These are phyloP conservation scores for Zymoseptoria brevis DNA, from an alignment of 2,329 filamentous ascomycete species.

Conservation along the genomic window DNA sequence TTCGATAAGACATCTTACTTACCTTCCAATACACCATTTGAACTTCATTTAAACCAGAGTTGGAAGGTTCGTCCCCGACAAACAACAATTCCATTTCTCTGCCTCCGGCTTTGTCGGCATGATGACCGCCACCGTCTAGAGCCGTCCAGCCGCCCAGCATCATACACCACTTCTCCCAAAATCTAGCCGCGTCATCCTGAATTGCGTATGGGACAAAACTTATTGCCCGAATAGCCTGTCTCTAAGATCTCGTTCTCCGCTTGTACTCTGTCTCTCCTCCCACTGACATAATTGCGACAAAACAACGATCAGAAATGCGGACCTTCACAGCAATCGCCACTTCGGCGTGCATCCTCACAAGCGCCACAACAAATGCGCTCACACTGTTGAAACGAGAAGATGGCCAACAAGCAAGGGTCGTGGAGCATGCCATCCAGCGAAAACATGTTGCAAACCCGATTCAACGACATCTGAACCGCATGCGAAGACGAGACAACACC, in stretches of 20 bases:
- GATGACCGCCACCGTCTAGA: not conserved
- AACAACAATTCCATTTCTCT: not conserved
- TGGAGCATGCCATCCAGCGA: slow-evolving; percentile 45
- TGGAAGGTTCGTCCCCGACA: not conserved
- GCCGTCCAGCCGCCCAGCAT: not conserved
- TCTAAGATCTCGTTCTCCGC: not conserved
- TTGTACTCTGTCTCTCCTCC: not conserved
- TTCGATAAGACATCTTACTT: not conserved
- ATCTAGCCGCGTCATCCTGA: slow-evolving; percentile 6
- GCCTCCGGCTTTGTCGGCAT: not conserved
- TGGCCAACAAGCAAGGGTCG: slow-evolving; percentile 35
- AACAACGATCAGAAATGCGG: slow-evolving; percentile 13
- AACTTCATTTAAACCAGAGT: not conserved
- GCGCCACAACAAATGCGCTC: slow-evolving; percentile 17
- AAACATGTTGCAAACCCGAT: slow-evolving; percentile 40
- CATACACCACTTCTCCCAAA: not conserved
- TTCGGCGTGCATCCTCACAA: slow-evolving; percentile 19
- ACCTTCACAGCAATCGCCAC: slow-evolving; percentile 20
- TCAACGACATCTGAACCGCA: slow-evolving; percentile 40
- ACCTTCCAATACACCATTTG: not conserved
- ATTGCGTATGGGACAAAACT: slow-evolving; percentile 6
- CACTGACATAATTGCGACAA: not conserved
- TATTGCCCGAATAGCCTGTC: not conserved
- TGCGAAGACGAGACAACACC: slow-evolving; percentile 34
- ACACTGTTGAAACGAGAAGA: slow-evolving; percentile 23